phyloP scores from a whole-genome alignment of 352 stramenopile species.

The Peronosclerospora sorghi region DNA sequence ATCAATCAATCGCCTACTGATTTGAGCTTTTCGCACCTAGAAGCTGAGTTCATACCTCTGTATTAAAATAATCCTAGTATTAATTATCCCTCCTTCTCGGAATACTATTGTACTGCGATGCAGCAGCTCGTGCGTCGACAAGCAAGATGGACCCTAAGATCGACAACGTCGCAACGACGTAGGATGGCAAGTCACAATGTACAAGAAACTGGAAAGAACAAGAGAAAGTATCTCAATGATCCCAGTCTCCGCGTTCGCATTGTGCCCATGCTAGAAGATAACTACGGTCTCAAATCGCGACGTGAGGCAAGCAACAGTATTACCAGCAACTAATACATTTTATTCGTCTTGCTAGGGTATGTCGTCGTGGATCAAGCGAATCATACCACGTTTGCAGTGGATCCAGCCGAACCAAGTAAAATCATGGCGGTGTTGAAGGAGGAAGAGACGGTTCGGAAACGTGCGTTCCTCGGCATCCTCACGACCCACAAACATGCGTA shows the following conservation, averaged over 20 bases:
- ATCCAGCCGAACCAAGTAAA: slow-evolving; percentile 50
- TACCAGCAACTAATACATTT: no score
- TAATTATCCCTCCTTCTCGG: no score
- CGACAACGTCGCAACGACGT: not conserved
- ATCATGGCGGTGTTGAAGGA: slow-evolving; percentile 62
- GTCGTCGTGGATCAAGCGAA: slow-evolving; percentile 74
- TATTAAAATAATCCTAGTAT: no score
- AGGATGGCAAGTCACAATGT: slow-evolving; percentile 1
- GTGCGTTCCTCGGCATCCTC: slow-evolving; percentile 77
- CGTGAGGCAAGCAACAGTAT: not conserved
- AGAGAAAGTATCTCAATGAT: slow-evolving; percentile 55
- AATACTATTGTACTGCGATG: no score
- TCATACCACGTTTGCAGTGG: slow-evolving; percentile 74
- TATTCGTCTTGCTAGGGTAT: no score
- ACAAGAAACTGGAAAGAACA: slow-evolving; percentile 7
- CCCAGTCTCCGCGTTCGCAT: slow-evolving; percentile 75
- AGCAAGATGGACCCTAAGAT: no score
- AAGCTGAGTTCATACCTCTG: no score
- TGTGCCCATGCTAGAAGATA: slow-evolving; percentile 74
- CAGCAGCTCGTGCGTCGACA: no score
- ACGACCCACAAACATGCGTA: slow-evolving; percentile 91
- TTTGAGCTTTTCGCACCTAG: no score
- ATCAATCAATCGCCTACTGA: slow-evolving; percentile 39
- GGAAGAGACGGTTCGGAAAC: slow-evolving; percentile 49
- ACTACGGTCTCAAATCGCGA: slow-evolving; percentile 40